Conservation (phyloP, 2,329 filamentous ascomycete species). For the Whalleya microplaca region DNA sequence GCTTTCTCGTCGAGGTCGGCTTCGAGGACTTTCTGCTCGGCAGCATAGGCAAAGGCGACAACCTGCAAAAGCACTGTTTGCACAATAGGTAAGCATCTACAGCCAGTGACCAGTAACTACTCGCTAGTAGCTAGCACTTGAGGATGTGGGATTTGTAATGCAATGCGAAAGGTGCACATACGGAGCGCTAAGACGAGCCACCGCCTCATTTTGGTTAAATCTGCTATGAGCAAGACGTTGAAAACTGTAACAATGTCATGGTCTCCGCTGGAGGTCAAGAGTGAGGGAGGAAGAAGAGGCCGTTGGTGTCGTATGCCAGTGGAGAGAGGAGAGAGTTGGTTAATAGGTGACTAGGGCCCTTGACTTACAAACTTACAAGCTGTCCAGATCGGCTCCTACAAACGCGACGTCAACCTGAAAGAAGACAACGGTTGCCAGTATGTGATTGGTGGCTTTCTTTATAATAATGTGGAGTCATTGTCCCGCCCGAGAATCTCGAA, state of each 20-base stretch:
- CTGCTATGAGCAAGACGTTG: conserved; percentile 37
- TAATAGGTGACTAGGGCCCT: no score
- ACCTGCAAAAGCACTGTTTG: conserved; percentile 38
- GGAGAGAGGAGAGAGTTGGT: no score
- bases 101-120: no score
- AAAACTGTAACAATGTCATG: conserved; percentile 36
- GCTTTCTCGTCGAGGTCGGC: conserved; percentile 23
- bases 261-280: conserved; percentile 27
- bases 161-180: conserved; percentile 31
- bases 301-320: conserved; percentile 2
- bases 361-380: conserved; percentile 36
- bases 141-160: conserved; percentile 4
- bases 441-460: conserved; percentile 13
- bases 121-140: neutral
- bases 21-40: conserved; percentile 36
- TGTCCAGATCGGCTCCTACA: conserved; percentile 34
- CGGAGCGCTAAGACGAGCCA: conserved; percentile 37
- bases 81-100: conserved; percentile 7
- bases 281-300: conserved; percentile 7
- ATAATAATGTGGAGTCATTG: neutral
- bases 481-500: neutral
- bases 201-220: conserved; percentile 35
- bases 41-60: conserved; percentile 28
- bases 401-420: conserved; percentile 28
- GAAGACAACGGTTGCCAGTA: conserved; percentile 1